phyloP scores from a whole-genome alignment of 805 yeast species.

The Yamadazyma kitorensis region DNA sequence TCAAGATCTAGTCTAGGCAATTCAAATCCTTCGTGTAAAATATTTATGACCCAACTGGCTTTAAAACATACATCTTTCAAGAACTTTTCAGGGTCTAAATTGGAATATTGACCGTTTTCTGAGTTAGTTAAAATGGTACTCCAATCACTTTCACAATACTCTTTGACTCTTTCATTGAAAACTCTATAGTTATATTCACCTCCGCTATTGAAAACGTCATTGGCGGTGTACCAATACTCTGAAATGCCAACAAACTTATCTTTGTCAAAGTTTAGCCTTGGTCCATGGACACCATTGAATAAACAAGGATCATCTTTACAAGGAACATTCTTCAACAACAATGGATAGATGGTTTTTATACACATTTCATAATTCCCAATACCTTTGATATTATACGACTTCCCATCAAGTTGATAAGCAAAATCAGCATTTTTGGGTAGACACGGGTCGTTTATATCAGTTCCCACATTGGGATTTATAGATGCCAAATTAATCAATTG shows the following conservation, averaged over 20 bases:
- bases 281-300: conserved; percentile 94
- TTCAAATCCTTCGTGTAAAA: conserved; percentile 89
- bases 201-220: conserved; percentile 83
- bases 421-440: conserved; percentile 61
- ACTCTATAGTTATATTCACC: conserved; percentile 79
- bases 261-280: conserved; percentile 71
- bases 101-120: conserved; percentile 56
- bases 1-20: conserved; percentile 72
- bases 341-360: conserved; percentile 66
- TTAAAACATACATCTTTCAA: conserved; percentile 85
- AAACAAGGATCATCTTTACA: conserved; percentile 88
- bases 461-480: conserved; percentile 12
- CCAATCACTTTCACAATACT: conserved; percentile 82
- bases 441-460: conserved; percentile 68
- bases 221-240: conserved; percentile 97
- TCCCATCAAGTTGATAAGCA: conserved; percentile 46
- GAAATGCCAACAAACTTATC: conserved; percentile 91
- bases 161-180: conserved; percentile 63
- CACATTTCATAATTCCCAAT: conserved; percentile 79
- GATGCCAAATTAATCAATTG: conserved; percentile 43
- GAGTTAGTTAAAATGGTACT: conserved; percentile 43
- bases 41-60: conserved; percentile 88
- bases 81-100: conserved; percentile 47
- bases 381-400: conserved; percentile 57
- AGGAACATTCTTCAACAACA: conserved; percentile 73